phyloP scores from a whole-genome alignment of 129 eudicot genomes.

The Flaveria sonorensis region DNA sequence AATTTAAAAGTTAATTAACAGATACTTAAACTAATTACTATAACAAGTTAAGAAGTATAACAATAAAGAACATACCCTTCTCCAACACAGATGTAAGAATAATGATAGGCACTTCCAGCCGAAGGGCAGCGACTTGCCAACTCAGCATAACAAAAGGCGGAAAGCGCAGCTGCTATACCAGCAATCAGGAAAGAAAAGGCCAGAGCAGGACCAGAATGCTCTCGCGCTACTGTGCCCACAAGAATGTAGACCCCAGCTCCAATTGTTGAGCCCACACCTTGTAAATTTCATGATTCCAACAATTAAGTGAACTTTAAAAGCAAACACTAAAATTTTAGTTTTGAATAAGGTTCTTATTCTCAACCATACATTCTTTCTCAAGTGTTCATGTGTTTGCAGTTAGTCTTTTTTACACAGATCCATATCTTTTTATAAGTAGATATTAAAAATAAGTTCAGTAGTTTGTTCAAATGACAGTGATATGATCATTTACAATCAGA shows the following conservation, averaged over 20 bases:
- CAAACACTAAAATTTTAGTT: background rate
- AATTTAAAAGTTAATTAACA: conserved; percentile 12
- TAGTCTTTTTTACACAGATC: background rate
- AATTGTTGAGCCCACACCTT: conserved; percentile 97
- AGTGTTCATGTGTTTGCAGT: background rate
- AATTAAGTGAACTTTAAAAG: background rate
- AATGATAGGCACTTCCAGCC: conserved; percentile 99
- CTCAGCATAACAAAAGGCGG: conserved; percentile 99
- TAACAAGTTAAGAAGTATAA: background rate
- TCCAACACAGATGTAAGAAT: conserved; percentile 93
- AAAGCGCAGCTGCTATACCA: conserved; percentile 98
- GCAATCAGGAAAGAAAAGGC: conserved; percentile 89
- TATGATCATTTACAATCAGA: background rate
- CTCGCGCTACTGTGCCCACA: conserved; percentile 97
- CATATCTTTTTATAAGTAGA: background rate
- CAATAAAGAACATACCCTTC: conserved; percentile 65
- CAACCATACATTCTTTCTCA: background rate
- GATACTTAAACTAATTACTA: conserved; percentile 49
- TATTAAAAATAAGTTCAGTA: background rate
- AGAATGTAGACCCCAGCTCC: conserved; percentile 99
- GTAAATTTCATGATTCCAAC: background rate
- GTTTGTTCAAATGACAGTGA: background rate
- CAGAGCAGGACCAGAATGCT: conserved; percentile 95
- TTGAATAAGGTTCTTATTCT: no score
- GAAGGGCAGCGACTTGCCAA: conserved; percentile 99